phyloP scores from a whole-genome alignment of 225 moss, liverwort and hornwort species.

The Thuidium tamariscinum region DNA sequence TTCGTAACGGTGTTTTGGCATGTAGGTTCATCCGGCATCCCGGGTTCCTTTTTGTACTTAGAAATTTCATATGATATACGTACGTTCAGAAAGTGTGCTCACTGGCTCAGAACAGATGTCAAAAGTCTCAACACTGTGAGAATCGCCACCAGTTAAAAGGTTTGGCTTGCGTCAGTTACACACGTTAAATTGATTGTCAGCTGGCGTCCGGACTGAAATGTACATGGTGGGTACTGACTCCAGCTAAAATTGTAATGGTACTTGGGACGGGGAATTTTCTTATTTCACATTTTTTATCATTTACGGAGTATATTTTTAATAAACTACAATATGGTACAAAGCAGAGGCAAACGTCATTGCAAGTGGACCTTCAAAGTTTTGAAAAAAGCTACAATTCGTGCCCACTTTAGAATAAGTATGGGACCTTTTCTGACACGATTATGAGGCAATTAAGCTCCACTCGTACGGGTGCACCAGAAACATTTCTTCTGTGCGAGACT shows the following conservation, averaged over 20 bases:
- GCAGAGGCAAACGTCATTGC: neutral
- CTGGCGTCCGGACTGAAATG: neutral
- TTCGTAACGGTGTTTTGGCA: neutral
- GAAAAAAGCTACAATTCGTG: neutral
- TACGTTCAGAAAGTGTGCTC: neutral
- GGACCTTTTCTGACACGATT: neutral
- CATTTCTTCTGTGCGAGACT: neutral
- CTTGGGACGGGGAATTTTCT: neutral
- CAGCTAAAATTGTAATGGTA: neutral
- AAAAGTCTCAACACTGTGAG: neutral
- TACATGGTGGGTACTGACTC: neutral
- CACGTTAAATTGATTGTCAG: neutral
- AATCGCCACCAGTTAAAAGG: neutral
- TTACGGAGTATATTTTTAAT: neutral
- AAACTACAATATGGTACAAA: no score
- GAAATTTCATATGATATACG: neutral
- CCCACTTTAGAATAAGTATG: neutral
- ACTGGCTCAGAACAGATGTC: neutral
- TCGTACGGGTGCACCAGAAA: neutral
- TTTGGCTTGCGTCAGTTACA: neutral
- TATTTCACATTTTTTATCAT: neutral
- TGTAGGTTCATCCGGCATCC: neutral
- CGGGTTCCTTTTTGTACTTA: neutral
- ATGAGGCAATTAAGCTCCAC: neutral
- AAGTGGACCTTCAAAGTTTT: neutral